A percentile compares a stretch with the other conserved stretches of the same genome.
Conservation (phyloP, 805 yeast genomes). For the Ogataea nonfermentans region DNA sequence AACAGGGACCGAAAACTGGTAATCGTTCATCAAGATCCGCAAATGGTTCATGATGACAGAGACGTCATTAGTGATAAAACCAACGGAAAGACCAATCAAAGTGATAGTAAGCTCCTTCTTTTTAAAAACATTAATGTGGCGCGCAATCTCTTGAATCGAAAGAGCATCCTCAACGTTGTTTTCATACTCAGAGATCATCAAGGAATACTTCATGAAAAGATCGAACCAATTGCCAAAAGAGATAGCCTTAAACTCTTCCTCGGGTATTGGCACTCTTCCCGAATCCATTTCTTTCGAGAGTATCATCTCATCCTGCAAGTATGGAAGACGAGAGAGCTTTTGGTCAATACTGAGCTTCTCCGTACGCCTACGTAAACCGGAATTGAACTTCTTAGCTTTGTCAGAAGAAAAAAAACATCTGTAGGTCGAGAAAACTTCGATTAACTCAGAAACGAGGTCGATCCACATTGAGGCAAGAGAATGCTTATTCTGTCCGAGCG, state of each 20-base stretch:
- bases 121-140: conserved; percentile 74
- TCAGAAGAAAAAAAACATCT: conserved; percentile 78
- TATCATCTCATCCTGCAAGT: conserved; percentile 57
- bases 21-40: conserved; percentile 60
- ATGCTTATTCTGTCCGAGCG: conserved; percentile 40
- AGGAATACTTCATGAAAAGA: conserved; percentile 74
- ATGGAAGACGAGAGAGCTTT: conserved; percentile 63
- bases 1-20: conserved; percentile 73
- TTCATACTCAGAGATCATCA: conserved; percentile 62
- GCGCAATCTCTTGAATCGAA: conserved; percentile 70
- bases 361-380: conserved; percentile 62
- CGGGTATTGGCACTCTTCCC: conserved; percentile 38
- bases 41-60: conserved; percentile 53
- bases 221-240: conserved; percentile 81
- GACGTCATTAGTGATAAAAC: conserved; percentile 44
- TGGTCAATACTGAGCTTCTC: conserved; percentile 68
- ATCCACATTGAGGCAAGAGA: conserved; percentile 74
- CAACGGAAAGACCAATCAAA: conserved; percentile 65
- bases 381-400: conserved; percentile 65
- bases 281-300: conserved; percentile 30
- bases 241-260: conserved; percentile 69
- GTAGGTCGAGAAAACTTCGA: conserved; percentile 78
- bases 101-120: conserved; percentile 57
- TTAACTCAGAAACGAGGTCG: conserved; percentile 74
- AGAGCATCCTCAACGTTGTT: conserved; percentile 57